phyloP scores from a whole-genome alignment of 768 basidiomycete species.

The Daedalea quercina region DNA sequence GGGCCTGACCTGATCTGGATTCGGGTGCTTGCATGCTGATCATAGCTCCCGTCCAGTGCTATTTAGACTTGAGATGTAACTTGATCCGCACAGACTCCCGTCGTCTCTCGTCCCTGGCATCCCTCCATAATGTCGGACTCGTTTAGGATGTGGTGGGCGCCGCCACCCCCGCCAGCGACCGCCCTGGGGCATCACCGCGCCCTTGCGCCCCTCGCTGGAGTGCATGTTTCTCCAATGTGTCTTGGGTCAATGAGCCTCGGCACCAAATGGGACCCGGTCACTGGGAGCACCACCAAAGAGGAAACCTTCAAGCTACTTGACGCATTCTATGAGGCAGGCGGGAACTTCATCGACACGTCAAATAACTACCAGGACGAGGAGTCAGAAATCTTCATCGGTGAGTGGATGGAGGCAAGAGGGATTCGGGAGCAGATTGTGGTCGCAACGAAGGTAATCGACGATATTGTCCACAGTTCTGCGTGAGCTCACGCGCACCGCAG shows the following conservation, averaged over 20 bases:
- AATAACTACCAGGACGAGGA: slow-evolving; percentile 29
- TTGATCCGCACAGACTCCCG: too few relatives aligned
- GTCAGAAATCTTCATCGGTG: slow-evolving; percentile 34
- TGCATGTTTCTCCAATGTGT: slow-evolving; percentile 31
- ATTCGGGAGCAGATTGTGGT: slow-evolving; percentile 39
- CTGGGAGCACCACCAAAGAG: slow-evolving; percentile 30
- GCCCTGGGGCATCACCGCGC: slow-evolving; percentile 25
- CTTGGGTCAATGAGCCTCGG: slow-evolving; percentile 34
- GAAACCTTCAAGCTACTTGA: slow-evolving; percentile 24
- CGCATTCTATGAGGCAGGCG: slow-evolving; percentile 24
- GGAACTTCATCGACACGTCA: slow-evolving; percentile 30
- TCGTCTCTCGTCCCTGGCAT: not conserved
- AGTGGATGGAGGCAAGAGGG: slow-evolving; percentile 36
- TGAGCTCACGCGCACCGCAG: slow-evolving; percentile 5
- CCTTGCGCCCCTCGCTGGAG: slow-evolving; percentile 28
- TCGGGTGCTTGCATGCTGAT: too few relatives aligned
- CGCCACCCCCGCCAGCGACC: slow-evolving; percentile 9
- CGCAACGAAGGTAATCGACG: slow-evolving; percentile 30
- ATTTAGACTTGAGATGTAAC: too few relatives aligned
- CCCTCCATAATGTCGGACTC: not conserved
- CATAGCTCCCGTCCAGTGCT: too few relatives aligned
- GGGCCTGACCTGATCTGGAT: too few relatives aligned
- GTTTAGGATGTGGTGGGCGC: not conserved
- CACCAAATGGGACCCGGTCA: slow-evolving; percentile 24
- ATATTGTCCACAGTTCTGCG: not conserved